phyloP scores from a whole-genome alignment of 2,329 filamentous ascomycete species.

The Xylariales sp. region DNA sequence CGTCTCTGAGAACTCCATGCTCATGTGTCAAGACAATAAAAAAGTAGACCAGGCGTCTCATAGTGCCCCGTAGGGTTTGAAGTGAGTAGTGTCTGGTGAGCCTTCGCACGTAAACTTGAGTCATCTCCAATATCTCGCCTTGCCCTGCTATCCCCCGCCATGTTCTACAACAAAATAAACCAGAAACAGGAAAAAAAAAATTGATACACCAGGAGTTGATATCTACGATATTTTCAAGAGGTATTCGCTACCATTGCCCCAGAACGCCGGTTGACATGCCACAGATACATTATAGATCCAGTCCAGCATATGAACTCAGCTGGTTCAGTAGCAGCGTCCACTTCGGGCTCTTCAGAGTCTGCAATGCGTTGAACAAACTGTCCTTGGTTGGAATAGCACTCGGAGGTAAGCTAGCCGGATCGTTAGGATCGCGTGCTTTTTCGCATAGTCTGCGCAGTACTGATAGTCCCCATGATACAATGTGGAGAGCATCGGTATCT shows the following conservation, averaged over 20 bases:
- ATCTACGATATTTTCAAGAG: no score
- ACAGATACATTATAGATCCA: slow-evolving; percentile 14
- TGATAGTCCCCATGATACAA: slow-evolving; percentile 64
- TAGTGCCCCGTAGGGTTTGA: no score
- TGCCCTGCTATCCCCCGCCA: neutral
- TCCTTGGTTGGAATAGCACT: slow-evolving; percentile 63
- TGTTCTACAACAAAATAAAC: neutral
- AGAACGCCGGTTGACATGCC: neutral
- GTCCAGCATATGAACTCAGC: slow-evolving; percentile 57
- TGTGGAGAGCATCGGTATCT: slow-evolving; percentile 53
- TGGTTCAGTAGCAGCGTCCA: slow-evolving; percentile 65
- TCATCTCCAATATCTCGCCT: neutral
- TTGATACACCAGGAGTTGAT: no score
- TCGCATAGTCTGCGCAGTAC: slow-evolving; percentile 66
- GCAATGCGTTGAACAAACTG: slow-evolving; percentile 61
- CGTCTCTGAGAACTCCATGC: neutral
- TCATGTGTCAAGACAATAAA: neutral
- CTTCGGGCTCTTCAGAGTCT: slow-evolving; percentile 54
- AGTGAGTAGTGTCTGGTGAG: no score
- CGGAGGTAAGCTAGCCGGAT: slow-evolving; percentile 50
- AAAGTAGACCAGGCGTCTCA: no score
- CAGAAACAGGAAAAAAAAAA: neutral
- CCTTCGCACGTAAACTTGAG: neutral
- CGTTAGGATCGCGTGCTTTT: slow-evolving; percentile 57
- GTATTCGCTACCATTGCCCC: neutral